Base-by-base conservation (phyloP, 1,139 yeast genomes). In the Kurtzmaniella quercitrusa region DNA sequence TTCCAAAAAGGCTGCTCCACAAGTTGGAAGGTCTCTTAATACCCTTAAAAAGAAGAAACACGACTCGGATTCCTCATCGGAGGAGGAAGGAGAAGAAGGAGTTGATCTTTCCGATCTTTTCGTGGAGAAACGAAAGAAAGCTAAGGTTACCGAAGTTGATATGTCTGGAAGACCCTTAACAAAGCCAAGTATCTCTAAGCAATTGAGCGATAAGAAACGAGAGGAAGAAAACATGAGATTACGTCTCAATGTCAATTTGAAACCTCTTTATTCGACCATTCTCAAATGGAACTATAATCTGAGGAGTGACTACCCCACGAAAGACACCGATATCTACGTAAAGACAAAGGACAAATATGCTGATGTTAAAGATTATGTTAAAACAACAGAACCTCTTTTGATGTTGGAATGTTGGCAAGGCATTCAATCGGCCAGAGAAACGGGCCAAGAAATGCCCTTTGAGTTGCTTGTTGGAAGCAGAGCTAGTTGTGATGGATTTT, bases 341-440 rank as follows among this genome's bases (percentile, higher is more conserved):
- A 60, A 62, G 6, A 68, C 70, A 1, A 67, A 70, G 41, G 75
- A 76, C 43, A 51, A 60, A 1, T 93, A 87, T 57, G 50, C 55
- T 0, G 70, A 78, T 45, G 81, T 82, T 2, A 70, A 67, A 14
- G 89, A 85, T 5, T 94, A 94, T 57, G 76, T 75, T 41, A 67
- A 70, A 33, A 71, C 78, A 0, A 85, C 88, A 57, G 89, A 83
- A 52, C 98, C 98, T 0, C 68, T 94, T 40, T 66, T 94, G 40
- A 68, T 91, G 65, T 66, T 91, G 39, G 98, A 94, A 66, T 87
- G 96, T 50, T 94, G 98, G 98, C 96, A 91, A 57, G 87, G 90
- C 0, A 78, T 94, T 31, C 84, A 81, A 50, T 75, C 88, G 3
- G 81, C 93, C 1, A 82, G 85, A 52, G 79, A 78, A 43, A 79